Evolutionary conservation across 805 yeast species (phyloP), one percentile per base, ranked within the genome.

Genomic region (Ogataea pignaliae): DNA sequence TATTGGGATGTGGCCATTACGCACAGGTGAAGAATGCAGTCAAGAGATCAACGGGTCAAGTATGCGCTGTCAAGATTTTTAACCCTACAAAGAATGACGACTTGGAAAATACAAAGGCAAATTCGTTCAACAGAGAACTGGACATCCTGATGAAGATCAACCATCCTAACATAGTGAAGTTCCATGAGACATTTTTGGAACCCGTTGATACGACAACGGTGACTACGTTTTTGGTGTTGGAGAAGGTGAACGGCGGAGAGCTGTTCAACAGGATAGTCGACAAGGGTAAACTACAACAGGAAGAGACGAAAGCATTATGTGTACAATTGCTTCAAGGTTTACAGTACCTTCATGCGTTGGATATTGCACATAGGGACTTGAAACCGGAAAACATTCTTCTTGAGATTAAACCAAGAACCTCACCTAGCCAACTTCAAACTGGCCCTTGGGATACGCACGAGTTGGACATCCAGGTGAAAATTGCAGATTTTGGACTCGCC

Each of bases 341-440:
- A 53, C 82, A 83, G 56, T 91, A 88, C 63, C 81, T 91, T 46
- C 99, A 91, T 63, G 79, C 89, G 5, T 95, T 95, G 10, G 95
- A 88, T 59, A 96, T 91, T 26, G 77, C 91, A 42, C 98, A 93
- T 65, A 76, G 99, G 41, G 98, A 91, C 65, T 71, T 91, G 56
- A 91, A 93, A 65, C 99, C 99, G 1, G 96, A 96, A 9, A 91
- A 91, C 59, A 69, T 91, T 32, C 71, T 91, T 37, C 69, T 50
- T 65, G 79, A 73, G 47, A 79, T 84, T 14, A 70, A 69, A 2
- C 79, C 54, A 12, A 43, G 57, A 13, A 26, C 29, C 1, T 37
- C 45, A 13, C 29, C 33, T 2, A 10, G 21, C 3, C 41, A 42
- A 40, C 36, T 18, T 10, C 61, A 53, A 37, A 57, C 58, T 3